phyloP scores from a whole-genome alignment of 2,329 filamentous ascomycete species.

The Phoma sp. region DNA sequence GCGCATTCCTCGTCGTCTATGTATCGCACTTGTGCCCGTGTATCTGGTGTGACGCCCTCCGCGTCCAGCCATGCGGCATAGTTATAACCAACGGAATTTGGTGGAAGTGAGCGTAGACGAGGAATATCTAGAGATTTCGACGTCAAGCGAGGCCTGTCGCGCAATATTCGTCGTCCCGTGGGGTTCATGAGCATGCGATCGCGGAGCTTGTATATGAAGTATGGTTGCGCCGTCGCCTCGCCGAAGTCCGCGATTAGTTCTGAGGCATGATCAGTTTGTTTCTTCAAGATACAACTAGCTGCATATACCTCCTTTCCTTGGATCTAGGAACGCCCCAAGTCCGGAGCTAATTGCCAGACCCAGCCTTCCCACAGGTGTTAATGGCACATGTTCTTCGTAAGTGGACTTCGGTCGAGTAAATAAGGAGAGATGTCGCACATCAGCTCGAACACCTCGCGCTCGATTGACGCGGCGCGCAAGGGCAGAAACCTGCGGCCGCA shows the following conservation, averaged over 20 bases:
- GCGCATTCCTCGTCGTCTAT: constrained; percentile 95
- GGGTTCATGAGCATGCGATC: constrained; percentile 85
- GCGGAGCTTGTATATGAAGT: constrained; percentile 91
- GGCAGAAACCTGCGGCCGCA: constrained; percentile 10
- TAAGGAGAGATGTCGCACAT: constrained; percentile 70
- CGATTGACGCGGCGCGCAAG: neutral
- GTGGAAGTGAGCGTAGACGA: constrained; percentile 72
- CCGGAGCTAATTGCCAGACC: constrained; percentile 70
- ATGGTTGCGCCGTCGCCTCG: constrained; percentile 91
- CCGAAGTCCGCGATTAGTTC: constrained; percentile 95
- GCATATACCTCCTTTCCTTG: constrained; percentile 72
- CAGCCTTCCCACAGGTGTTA: constrained; percentile 77
- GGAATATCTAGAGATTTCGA: constrained; percentile 72
- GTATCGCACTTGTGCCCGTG: constrained; percentile 79
- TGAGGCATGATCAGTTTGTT: constrained; percentile 37
- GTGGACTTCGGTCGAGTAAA: constrained; percentile 84
- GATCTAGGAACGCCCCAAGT: constrained; percentile 69
- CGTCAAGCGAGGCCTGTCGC: constrained; percentile 85
- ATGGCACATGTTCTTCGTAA: constrained; percentile 90
- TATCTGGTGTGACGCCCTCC: constrained; percentile 92
- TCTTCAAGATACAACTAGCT: neutral
- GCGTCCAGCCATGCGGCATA: constrained; percentile 93
- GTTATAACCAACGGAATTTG: constrained; percentile 76
- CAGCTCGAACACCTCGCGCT: neutral
- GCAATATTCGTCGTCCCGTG: constrained; percentile 88